phyloP scores from a whole-genome alignment of 1,139 yeast species.

The Magnusiomyces suaveolens region DNA sequence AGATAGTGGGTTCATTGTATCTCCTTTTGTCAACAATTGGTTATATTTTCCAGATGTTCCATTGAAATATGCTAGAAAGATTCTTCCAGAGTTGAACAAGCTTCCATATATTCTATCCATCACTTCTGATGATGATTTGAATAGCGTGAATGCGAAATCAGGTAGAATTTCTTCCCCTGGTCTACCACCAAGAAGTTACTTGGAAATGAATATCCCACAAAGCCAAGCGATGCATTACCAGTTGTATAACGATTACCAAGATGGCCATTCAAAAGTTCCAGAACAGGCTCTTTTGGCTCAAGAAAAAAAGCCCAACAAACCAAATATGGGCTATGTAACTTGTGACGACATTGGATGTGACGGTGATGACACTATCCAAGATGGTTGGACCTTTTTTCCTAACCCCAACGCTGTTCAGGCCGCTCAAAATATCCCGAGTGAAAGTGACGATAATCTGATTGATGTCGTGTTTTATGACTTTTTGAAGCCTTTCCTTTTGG shows the following conservation, averaged over 20 bases:
- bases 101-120: conserved; percentile 37
- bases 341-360: conserved; percentile 69
- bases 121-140: background rate
- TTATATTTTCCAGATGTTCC: conserved; percentile 45
- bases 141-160: background rate
- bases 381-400: conserved; percentile 46
- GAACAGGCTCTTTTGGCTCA: background rate
- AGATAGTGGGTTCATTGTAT: conserved; percentile 72
- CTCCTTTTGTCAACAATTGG: conserved; percentile 85
- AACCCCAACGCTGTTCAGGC: conserved; percentile 73
- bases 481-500: conserved; percentile 50
- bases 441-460: conserved; percentile 32
- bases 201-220: conserved; percentile 2
- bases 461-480: conserved; percentile 76
- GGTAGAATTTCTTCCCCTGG: background rate
- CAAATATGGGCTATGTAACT: conserved; percentile 57
- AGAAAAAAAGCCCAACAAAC: background rate
- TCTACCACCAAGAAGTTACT: background rate
- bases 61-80: conserved; percentile 38
- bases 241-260: background rate
- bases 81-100: conserved; percentile 44
- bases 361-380: conserved; percentile 87
- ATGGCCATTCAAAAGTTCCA: too few species aligned
- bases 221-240: background rate
- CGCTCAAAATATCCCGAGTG: conserved; percentile 24